These are phyloP conservation scores for Rhodotorula glutinis DNA, from an alignment of 1,284 basidiomycete species.

Conservation along the genomic window DNA sequence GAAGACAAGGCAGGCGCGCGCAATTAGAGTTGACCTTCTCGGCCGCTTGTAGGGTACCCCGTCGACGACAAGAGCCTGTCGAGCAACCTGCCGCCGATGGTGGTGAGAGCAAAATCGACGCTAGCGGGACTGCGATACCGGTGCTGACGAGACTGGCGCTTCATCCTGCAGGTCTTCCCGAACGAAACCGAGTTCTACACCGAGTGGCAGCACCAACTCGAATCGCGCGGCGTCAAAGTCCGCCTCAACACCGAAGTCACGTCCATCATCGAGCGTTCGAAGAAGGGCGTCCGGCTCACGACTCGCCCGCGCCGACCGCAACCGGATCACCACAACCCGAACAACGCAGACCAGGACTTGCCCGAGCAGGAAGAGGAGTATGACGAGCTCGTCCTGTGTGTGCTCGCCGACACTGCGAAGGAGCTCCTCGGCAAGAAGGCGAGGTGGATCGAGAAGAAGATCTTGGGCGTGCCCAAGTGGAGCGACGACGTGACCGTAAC, in stretches of 20 bases:
- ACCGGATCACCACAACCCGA: slow-evolving; percentile 49
- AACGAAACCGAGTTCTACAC: slow-evolving; percentile 47
- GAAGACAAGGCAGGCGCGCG: no score
- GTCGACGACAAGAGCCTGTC: slow-evolving; percentile 49
- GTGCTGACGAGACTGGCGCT: not conserved
- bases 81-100: slow-evolving; percentile 52
- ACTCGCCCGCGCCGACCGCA: slow-evolving; percentile 45
- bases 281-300: slow-evolving; percentile 46
- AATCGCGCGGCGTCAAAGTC: slow-evolving; percentile 47
- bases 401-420: slow-evolving; percentile 60
- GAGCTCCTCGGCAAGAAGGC: slow-evolving; percentile 59
- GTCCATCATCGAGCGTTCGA: slow-evolving; percentile 44
- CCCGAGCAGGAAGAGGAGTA: slow-evolving; percentile 53
- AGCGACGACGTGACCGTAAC: slow-evolving; percentile 59
- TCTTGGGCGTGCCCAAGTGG: slow-evolving; percentile 55
- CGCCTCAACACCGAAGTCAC: slow-evolving; percentile 51
- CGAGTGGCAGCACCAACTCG: slow-evolving; percentile 49
- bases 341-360: slow-evolving; percentile 38
- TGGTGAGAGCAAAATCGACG: slow-evolving; percentile 2
- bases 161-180: not conserved
- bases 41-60: slow-evolving; percentile 43
- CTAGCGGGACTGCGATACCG: no score
- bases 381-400: slow-evolving; percentile 62
- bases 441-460: slow-evolving; percentile 58
- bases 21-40: not conserved